Conservation (phyloP, 2,329 filamentous ascomycete species). For the Coniochaeta prunicola region DNA sequence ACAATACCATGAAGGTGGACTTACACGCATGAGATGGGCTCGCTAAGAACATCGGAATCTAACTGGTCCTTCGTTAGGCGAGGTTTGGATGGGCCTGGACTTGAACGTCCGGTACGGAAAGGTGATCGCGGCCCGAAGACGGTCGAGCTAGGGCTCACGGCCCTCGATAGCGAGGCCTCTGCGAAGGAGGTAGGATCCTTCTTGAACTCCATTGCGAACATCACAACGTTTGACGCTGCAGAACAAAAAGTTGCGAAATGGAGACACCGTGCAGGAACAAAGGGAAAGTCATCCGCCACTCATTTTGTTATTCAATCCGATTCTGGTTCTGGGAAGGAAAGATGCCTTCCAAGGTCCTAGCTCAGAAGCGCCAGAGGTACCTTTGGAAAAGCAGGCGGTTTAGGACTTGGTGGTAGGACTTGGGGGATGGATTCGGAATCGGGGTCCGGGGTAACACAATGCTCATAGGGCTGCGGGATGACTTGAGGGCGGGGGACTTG, state of each 20-base stretch:
- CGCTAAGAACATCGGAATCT: slow-evolving; percentile 3
- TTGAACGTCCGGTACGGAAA: slow-evolving; percentile 6
- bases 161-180: slow-evolving; percentile 9
- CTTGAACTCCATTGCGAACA: slow-evolving; percentile 14
- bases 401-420: slow-evolving; percentile 9
- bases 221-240: not conserved
- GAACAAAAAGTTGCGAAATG: slow-evolving; percentile 5
- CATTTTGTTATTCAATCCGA: slow-evolving; percentile 18
- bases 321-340: not conserved
- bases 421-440: not conserved
- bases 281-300: slow-evolving; percentile 16
- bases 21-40: slow-evolving; percentile 19
- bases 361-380: slow-evolving; percentile 2
- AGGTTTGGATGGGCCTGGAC: not conserved
- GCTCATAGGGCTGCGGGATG: not conserved
- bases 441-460: not conserved
- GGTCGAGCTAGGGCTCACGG: slow-evolving; percentile 6
- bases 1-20: slow-evolving; percentile 3
- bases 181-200: slow-evolving; percentile 14
- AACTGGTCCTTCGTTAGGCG: slow-evolving; percentile 3
- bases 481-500: not conserved
- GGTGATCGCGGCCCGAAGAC: slow-evolving; percentile 7
- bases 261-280: slow-evolving; percentile 1
- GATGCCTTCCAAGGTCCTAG: slow-evolving; percentile 14
- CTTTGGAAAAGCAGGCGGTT: not conserved